Percentiles rank a stretch among this genome's conserved stretches.
Conservation (phyloP, 2,329 filamentous ascomycete species). For the Fusarium lyarnte region DNA sequence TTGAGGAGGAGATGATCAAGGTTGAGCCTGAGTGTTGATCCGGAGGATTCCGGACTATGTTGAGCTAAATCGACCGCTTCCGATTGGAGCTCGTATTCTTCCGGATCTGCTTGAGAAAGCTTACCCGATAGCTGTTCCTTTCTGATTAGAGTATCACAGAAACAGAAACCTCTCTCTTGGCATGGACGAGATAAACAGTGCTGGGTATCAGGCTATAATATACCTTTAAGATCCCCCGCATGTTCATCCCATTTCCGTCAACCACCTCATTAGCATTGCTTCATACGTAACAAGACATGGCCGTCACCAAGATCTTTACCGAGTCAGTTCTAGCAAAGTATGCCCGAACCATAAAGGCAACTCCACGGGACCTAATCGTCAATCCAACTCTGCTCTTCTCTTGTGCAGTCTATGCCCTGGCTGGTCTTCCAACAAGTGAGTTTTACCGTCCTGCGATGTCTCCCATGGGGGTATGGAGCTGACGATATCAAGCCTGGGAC, state of each 20-base stretch:
- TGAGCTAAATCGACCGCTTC: not conserved
- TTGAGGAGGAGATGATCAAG: not conserved
- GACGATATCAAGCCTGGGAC: not conserved
- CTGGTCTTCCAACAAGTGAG: not conserved
- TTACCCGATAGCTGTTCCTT: rapidly evolving
- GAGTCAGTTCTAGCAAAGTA: not conserved
- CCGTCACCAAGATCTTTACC: not conserved
- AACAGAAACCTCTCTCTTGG: not conserved
- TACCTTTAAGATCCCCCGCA: not conserved
- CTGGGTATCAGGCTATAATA: not conserved
- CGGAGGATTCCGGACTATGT: not conserved
- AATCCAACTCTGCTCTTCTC: not conserved
- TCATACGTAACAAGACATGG: rapidly evolving
- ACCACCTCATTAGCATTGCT: not conserved
- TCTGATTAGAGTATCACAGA: not conserved
- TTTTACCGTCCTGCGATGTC: not conserved
- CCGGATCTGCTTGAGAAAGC: not conserved
- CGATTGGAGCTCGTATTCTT: not conserved
- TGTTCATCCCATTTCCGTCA: not conserved
- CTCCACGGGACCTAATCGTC: not conserved
- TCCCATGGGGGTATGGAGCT: not conserved
- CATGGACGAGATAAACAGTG: not conserved
- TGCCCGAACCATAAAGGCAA: not conserved
- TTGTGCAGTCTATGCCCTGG: not conserved
- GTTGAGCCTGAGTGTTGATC: not conserved